Percentiles rank a stretch among this genome's conserved stretches.
Conservation (phyloP, 805 yeast genomes). For the Wickerhamomyces bovis region DNA sequence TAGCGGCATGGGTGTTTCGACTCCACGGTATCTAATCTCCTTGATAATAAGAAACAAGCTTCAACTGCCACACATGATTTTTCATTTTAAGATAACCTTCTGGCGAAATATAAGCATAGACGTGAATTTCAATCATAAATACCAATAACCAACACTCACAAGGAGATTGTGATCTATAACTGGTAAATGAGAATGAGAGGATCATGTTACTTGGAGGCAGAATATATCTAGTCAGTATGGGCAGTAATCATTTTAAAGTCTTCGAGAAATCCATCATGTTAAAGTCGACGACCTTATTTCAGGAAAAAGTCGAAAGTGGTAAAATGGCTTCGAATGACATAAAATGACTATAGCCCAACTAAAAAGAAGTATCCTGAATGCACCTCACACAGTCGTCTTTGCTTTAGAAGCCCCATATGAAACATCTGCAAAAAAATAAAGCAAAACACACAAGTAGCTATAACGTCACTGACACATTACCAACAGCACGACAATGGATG, state of each 20-base stretch:
- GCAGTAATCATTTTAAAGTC: not conserved
- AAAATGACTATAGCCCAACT: slow-evolving; percentile 1
- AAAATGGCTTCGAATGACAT: not conserved
- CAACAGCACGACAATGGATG: not conserved
- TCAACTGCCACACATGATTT: too few relatives aligned
- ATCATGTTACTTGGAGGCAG: not conserved
- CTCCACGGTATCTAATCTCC: too few relatives aligned
- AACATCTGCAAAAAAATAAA: not conserved
- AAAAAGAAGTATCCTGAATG: not conserved
- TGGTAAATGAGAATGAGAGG: not conserved
- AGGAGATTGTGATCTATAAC: not conserved
- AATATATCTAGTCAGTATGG: not conserved
- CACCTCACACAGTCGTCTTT: not conserved
- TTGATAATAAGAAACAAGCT: too few relatives aligned
- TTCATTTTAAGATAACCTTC: too few relatives aligned
- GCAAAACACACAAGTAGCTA: not conserved
- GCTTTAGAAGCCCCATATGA: not conserved
- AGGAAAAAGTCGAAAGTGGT: not conserved
- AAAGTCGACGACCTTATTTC: not conserved
- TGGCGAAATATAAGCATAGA: too few relatives aligned
- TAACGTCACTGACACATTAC: not conserved
- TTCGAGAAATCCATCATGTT: not conserved
- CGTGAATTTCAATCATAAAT: not conserved
- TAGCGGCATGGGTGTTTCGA: too few relatives aligned
- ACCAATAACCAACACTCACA: not conserved